Base-by-base conservation (phyloP, 768 basidiomycete genomes). In the Tulasnella calospora region DNA sequence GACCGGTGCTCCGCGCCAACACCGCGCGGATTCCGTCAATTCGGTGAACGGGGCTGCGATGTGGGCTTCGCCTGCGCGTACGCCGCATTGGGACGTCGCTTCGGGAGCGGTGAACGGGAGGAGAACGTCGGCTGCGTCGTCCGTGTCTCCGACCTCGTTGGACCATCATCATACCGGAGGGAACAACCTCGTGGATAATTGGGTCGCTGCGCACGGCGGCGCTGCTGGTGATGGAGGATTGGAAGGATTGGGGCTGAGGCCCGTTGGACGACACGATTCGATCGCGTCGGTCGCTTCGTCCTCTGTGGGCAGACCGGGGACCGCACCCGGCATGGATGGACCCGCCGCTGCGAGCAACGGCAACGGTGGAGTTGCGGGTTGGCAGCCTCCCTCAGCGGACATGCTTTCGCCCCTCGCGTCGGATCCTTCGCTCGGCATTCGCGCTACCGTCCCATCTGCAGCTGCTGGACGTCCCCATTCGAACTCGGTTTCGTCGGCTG, bases 391-490 rank as follows among this genome's bases (percentile, higher is more conserved):
- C 35, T 41, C 71, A 30, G 41, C 70, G 69, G 40, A 36, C n/a
- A 33, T 72, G 77, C 61, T 78, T n/a, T 78, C 77, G 6, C 77
- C 77, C 2, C 27, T 71, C n/a, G 27, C 71, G 5, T 61, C 41
- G 40, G n/a, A 78, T 70, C 19, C 51, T 38, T 70, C 38, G 8
- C 46, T 78, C 12, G 41, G 44, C 6, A 41, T 41, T 19, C 36
- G 77, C 33, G 61, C 41, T 9, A 13, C 57, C 13, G 57, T 23
- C 9, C 23, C 23, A 44, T 15, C 67, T 12, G 35, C 23, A 44
- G 4, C 67, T 12, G 35, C 76, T 23, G 30, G 77, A 30, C 38
- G 77, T 2, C 77, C 77, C 3, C 77, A 78, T 71, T 78, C 77
- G 23, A 78, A 46, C 30, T 78, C 77, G 1, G 35, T 78, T 21